Percentiles rank a stretch among this genome's conserved stretches.
These are phyloP conservation scores for Carex littledalei DNA, from an alignment of 176 grass and related monocot species.

Conservation along the genomic window DNA sequence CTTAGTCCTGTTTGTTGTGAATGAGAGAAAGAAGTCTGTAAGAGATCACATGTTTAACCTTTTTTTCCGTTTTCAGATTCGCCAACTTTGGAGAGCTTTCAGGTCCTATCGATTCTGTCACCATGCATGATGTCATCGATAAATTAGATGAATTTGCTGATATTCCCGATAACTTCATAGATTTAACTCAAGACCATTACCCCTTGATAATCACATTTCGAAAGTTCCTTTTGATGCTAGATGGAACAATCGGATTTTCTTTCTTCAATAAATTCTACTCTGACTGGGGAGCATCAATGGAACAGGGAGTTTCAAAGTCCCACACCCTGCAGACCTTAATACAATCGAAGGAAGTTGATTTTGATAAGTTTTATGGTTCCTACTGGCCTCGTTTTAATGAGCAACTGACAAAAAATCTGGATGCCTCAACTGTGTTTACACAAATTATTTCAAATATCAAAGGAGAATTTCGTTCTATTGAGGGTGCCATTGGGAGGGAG, in stretches of 20 bases:
- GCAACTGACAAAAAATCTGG: slow-evolving; percentile 58
- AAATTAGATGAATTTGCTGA: slow-evolving; percentile 51
- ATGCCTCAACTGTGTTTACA: slow-evolving; percentile 71
- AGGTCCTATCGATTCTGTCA: slow-evolving; percentile 25
- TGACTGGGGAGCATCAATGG: slow-evolving; percentile 25
- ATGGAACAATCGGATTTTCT: slow-evolving; percentile 58
- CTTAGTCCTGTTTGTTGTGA: background rate
- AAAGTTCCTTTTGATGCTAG: slow-evolving; percentile 86
- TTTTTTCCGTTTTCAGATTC: slow-evolving; percentile 35
- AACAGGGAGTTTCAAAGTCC: slow-evolving; percentile 46
- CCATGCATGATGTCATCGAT: slow-evolving; percentile 52
- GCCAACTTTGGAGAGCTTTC: slow-evolving; percentile 28
- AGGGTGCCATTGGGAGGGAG: slow-evolving; percentile 27
- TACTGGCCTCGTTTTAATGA: slow-evolving; percentile 78
- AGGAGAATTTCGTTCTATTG: slow-evolving; percentile 24
- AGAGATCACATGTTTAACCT: background rate
- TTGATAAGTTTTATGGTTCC: slow-evolving; percentile 58
- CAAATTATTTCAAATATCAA: slow-evolving; percentile 96
- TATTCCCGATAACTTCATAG: slow-evolving; percentile 54
- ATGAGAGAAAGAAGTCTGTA: background rate
- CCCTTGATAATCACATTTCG: slow-evolving; percentile 71
- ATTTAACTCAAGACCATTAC: slow-evolving; percentile 32
- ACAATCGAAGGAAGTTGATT: slow-evolving; percentile 64
- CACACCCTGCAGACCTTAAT: slow-evolving; percentile 44
- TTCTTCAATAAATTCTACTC: slow-evolving; percentile 61